Evolutionary conservation across 192 early-diverging fungal genomes (phyloP).

Genomic region (Thamnidium elegans): DNA sequence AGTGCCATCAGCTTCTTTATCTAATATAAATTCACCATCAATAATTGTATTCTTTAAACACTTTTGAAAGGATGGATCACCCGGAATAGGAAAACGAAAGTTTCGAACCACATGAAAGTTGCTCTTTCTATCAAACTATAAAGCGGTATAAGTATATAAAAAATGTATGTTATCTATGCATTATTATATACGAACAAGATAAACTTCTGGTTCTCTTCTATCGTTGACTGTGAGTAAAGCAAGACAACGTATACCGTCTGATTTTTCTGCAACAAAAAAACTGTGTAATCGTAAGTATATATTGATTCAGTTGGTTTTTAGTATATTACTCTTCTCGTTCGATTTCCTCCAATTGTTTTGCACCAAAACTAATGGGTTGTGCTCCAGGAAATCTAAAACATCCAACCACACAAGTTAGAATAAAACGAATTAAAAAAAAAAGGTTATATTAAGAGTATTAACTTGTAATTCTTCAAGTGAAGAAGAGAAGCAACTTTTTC

Average conservation of each 20-base stretch:
- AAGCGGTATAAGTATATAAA: background rate
- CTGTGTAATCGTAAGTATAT: conserved; percentile 4
- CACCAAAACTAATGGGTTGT: conserved; percentile 63
- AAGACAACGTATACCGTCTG: conserved; percentile 67
- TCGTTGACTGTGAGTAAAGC: conserved; percentile 50
- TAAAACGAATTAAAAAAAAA: background rate
- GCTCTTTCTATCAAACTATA: conserved; percentile 84
- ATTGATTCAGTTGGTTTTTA: background rate
- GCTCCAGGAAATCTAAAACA: conserved; percentile 53
- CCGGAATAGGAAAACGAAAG: conserved; percentile 61
- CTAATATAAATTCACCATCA: conserved; percentile 90
- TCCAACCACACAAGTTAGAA: background rate
- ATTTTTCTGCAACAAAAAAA: conserved; percentile 83
- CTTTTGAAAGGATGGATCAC: conserved; percentile 25
- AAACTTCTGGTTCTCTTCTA: conserved; percentile 46
- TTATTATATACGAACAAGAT: conserved; percentile 40
- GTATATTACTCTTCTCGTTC: conserved; percentile 55
- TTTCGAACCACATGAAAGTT: conserved; percentile 64
- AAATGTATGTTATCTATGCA: conserved; percentile 13
- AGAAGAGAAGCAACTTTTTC: conserved; percentile 30
- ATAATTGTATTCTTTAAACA: conserved; percentile 75
- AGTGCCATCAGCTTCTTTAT: conserved; percentile 57
- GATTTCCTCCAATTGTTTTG: conserved; percentile 45
- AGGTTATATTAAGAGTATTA: background rate
- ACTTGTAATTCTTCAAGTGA: conserved; percentile 29